Evolutionary conservation across 179 eudicot species (phyloP).

Genomic region (Gypsophila paniculata): DNA sequence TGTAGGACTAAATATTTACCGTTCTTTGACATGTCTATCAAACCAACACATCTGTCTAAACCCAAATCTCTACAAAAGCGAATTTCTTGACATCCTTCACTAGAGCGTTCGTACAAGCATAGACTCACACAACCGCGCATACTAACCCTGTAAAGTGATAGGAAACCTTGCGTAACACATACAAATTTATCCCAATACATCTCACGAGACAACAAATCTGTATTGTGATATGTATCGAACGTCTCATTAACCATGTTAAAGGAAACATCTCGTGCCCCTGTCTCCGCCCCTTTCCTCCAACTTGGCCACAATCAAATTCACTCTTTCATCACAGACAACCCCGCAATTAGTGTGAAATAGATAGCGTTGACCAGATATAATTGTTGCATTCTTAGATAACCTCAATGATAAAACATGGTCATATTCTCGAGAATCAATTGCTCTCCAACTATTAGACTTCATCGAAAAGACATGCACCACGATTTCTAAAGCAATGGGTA

Average conservation of each 20-base stretch:
- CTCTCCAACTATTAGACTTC: constrained; percentile 15
- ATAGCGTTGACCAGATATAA: background rate
- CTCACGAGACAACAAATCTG: background rate
- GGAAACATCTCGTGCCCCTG: background rate
- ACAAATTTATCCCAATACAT: background rate
- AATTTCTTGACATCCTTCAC: background rate
- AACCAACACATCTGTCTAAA: background rate
- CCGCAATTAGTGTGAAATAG: constrained; percentile 3
- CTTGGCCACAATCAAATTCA: constrained; percentile 17
- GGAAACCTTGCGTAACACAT: constrained; percentile 19
- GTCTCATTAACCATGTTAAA: constrained; percentile 16
- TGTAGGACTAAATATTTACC: constrained; percentile 14
- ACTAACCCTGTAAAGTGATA: background rate
- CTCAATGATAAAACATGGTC: background rate
- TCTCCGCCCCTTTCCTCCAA: background rate
- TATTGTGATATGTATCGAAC: background rate
- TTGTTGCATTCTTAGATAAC: background rate
- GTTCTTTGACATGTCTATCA: constrained; percentile 12
- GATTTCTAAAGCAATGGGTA: background rate
- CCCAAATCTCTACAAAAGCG: background rate
- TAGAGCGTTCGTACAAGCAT: constrained; percentile 2
- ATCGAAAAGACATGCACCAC: constrained; percentile 19
- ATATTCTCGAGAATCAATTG: background rate
- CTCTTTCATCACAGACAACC: constrained; percentile 16
- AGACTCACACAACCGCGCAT: background rate